A percentile compares a stretch with the other conserved stretches of the same genome.
phyloP scores from a whole-genome alignment of 805 yeast species.

The Saccharomyces jurei region DNA sequence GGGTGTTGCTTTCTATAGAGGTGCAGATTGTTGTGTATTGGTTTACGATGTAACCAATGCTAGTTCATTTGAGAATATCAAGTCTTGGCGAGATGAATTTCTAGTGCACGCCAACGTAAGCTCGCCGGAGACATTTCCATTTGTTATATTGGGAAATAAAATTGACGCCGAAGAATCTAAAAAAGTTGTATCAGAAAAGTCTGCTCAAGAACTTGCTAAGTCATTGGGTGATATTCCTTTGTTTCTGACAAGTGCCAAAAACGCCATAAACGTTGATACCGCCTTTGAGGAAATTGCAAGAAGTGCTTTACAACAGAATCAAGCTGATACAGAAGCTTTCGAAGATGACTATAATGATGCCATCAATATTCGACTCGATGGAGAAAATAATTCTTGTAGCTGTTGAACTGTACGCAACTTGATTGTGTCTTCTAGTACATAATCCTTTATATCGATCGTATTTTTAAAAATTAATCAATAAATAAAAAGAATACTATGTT shows the following conservation, averaged over 20 bases:
- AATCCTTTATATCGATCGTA: neutral
- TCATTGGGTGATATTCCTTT: conserved; percentile 75
- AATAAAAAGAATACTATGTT: neutral
- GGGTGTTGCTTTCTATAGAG: conserved; percentile 95
- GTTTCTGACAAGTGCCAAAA: conserved; percentile 97
- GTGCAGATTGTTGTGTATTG: conserved; percentile 95
- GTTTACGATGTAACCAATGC: conserved; percentile 94
- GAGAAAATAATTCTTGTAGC: conserved; percentile 66
- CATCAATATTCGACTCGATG: conserved; percentile 86
- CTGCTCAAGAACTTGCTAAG: conserved; percentile 55
- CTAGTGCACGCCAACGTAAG: conserved; percentile 85
- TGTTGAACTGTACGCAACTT: conserved; percentile 36
- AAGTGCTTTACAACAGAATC: conserved; percentile 89
- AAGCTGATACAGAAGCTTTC: conserved; percentile 61
- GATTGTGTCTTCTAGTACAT: neutral
- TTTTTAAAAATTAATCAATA: neutral
- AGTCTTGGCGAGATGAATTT: conserved; percentile 93
- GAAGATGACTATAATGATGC: conserved; percentile 95
- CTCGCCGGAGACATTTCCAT: conserved; percentile 93
- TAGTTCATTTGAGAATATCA: conserved; percentile 81
- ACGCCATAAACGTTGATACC: conserved; percentile 86
- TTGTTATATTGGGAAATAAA: conserved; percentile 90
- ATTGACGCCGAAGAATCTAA: conserved; percentile 89
- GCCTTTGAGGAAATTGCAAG: conserved; percentile 95
- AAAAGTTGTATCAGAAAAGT: conserved; percentile 55